A percentile compares a stretch with the other conserved stretches of the same genome.
Evolutionary conservation across 768 basidiomycete genomes (phyloP).

Genomic region (Boletellus ananiceps): DNA sequence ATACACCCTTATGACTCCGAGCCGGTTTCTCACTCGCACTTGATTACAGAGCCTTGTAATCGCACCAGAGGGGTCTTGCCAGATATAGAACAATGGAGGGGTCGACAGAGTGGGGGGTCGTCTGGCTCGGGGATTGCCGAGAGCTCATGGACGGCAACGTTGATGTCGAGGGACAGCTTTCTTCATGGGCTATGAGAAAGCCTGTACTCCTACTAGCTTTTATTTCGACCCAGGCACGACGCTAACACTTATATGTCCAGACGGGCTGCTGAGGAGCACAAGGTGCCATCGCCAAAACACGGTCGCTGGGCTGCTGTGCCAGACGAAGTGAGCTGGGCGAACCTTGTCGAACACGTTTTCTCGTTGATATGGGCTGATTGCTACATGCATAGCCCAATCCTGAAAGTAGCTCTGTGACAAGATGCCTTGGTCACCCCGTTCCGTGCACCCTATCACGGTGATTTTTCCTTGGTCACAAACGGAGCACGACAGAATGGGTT

Average conservation of each 20-base stretch:
- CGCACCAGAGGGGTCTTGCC: conserved; percentile 4
- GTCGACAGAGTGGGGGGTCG: conserved; percentile 10
- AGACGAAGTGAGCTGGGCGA: neutral
- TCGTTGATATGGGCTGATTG: conserved; percentile 5
- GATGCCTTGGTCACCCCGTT: neutral
- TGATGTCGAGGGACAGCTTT: neutral
- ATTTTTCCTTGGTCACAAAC: neutral
- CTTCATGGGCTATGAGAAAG: neutral
- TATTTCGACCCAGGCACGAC: conserved; percentile 17
- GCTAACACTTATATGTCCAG: conserved; percentile 6
- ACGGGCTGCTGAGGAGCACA: conserved; percentile 1
- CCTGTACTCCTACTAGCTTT: conserved; percentile 5
- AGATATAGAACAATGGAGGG: conserved; percentile 2
- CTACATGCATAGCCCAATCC: neutral
- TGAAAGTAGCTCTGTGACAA: conserved; percentile 3
- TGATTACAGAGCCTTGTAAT: neutral
- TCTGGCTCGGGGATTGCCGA: conserved; percentile 15
- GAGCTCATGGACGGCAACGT: conserved; percentile 1
- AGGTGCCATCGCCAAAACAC: conserved; percentile 11
- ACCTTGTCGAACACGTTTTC: conserved; percentile 16
- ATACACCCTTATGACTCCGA: conserved; percentile 2
- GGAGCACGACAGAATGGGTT: neutral
- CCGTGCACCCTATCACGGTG: neutral
- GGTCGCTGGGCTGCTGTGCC: conserved; percentile 14
- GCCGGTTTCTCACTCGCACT: conserved; percentile 7